Conservation (phyloP, 768 basidiomycete genomes). For the Neoboletus brunneissimus region DNA sequence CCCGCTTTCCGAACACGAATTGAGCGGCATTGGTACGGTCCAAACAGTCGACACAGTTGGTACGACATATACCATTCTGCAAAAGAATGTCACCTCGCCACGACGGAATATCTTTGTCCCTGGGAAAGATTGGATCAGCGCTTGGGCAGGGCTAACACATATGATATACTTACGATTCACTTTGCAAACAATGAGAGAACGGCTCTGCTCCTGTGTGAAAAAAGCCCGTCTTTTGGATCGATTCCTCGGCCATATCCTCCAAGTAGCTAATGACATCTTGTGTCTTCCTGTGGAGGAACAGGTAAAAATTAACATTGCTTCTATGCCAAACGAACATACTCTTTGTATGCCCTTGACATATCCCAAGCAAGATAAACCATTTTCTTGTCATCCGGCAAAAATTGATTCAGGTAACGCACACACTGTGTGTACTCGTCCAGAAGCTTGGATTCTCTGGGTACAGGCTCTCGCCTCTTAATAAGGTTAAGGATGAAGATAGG, state of each 20-base stretch:
- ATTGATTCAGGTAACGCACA: slow-evolving; percentile 91
- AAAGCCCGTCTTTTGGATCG: slow-evolving; percentile 86
- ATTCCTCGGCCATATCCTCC: slow-evolving; percentile 93
- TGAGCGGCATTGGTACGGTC: slow-evolving; percentile 97
- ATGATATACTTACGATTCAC: slow-evolving; percentile 31
- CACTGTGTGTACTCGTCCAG: slow-evolving; percentile 91
- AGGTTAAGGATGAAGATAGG: slow-evolving; percentile 91
- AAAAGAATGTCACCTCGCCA: slow-evolving; percentile 72
- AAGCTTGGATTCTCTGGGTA: slow-evolving; percentile 85
- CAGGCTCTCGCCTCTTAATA: slow-evolving; percentile 80
- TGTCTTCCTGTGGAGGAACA: slow-evolving; percentile 60
- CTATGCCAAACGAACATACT: slow-evolving; percentile 46
- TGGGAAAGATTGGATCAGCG: slow-evolving; percentile 9
- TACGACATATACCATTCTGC: slow-evolving; percentile 90
- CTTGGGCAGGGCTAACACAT: background rate
- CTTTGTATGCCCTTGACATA: slow-evolving; percentile 92
- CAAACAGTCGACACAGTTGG: slow-evolving; percentile 96
- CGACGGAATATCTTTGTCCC: slow-evolving; percentile 27
- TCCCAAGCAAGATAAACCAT: slow-evolving; percentile 96
- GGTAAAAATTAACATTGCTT: background rate
- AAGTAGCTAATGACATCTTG: slow-evolving; percentile 95
- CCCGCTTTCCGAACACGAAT: slow-evolving; percentile 94
- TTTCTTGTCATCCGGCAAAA: slow-evolving; percentile 78
- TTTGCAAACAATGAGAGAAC: slow-evolving; percentile 62
- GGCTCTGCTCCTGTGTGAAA: slow-evolving; percentile 94